These are phyloP conservation scores for Irpex sp. DNA, from an alignment of 1,284 basidiomycete genomes.

Conservation along the genomic window DNA sequence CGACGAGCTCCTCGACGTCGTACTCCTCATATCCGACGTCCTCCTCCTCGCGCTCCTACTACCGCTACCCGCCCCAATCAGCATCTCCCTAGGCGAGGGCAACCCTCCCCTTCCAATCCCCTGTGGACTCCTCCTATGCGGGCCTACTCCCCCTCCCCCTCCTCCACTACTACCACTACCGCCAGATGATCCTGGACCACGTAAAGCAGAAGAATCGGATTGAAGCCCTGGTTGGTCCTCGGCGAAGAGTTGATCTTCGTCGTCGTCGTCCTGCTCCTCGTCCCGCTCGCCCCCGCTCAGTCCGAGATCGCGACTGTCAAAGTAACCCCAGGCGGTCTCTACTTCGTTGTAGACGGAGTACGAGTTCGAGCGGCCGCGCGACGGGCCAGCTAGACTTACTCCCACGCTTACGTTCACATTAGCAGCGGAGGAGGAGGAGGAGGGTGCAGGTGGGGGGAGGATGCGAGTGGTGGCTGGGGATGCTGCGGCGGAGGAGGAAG, in stretches of 20 bases:
- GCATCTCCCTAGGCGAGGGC: conserved; percentile 15
- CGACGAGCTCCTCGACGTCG: conserved; percentile 14
- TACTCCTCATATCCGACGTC: conserved; percentile 27
- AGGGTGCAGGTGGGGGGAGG: not conserved
- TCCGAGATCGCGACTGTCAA: conserved; percentile 45
- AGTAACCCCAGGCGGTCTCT: conserved; percentile 30
- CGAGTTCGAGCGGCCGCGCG: conserved; percentile 4
- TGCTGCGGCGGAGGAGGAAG: conserved; percentile 4
- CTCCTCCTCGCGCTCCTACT: conserved; percentile 4
- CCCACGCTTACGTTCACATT: not conserved
- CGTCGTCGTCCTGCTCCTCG: conserved; percentile 20
- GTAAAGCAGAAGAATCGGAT: no score
- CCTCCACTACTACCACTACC: not conserved
- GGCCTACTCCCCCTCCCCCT: not conserved
- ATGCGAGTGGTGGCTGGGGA: conserved; percentile 1
- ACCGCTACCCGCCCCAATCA: not conserved
- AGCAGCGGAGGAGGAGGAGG: not conserved
- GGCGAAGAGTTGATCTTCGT: conserved; percentile 10
- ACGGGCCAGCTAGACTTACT: not conserved
- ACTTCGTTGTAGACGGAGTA: conserved; percentile 12
- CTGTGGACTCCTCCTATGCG: not conserved
- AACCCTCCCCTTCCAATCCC: not conserved
- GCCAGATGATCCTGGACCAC: no score
- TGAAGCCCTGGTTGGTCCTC: not conserved
- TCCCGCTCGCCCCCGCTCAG: conserved; percentile 26